These are phyloP conservation scores for Pseudevernia furfuracea DNA, from an alignment of 495 filamentous ascomycete genomes.

Conservation along the genomic window DNA sequence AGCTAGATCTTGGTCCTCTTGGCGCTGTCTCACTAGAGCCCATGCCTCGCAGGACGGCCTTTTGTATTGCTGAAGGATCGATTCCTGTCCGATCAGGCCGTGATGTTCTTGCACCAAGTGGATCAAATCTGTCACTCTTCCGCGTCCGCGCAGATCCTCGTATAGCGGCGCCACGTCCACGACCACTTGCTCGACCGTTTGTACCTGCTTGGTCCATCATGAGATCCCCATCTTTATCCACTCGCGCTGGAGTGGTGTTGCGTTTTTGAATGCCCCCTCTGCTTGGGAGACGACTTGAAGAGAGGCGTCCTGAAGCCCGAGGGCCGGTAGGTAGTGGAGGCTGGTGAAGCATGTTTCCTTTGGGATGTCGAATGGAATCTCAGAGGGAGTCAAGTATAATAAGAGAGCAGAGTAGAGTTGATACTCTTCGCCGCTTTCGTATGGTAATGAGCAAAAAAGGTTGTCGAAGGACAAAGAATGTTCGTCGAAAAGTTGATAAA, in stretches of 20 bases:
- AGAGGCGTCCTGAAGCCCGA: slow-evolving; percentile 16
- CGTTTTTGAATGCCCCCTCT: slow-evolving; percentile 71
- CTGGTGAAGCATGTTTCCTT: slow-evolving; percentile 14
- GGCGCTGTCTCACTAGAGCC: slow-evolving; percentile 30
- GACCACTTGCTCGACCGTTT: slow-evolving; percentile 33
- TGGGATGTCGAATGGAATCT: background rate
- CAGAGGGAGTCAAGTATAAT: background rate
- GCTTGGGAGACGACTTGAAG: slow-evolving; percentile 33
- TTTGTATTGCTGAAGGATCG: slow-evolving; percentile 31
- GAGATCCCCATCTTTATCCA: slow-evolving; percentile 77
- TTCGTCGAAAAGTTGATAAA: background rate
- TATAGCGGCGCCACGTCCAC: slow-evolving; percentile 31
- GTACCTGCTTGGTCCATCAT: slow-evolving; percentile 56
- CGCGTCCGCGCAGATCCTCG: slow-evolving; percentile 14
- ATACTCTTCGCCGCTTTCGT: background rate
- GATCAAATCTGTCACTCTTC: slow-evolving; percentile 17
- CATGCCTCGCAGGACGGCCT: slow-evolving; percentile 36
- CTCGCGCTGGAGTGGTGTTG: slow-evolving; percentile 38
- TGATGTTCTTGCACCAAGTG: slow-evolving; percentile 29
- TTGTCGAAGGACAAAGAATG: background rate
- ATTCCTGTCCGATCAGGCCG: slow-evolving; percentile 26
- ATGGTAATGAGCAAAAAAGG: background rate
- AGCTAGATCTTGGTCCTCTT: slow-evolving; percentile 30
- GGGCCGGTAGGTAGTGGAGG: slow-evolving; percentile 18
- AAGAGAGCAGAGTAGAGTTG: no score